A percentile compares a stretch with the other conserved stretches of the same genome.
Conservation (phyloP, 176 grass and related monocot genomes). For the Eleusine indica region DNA sequence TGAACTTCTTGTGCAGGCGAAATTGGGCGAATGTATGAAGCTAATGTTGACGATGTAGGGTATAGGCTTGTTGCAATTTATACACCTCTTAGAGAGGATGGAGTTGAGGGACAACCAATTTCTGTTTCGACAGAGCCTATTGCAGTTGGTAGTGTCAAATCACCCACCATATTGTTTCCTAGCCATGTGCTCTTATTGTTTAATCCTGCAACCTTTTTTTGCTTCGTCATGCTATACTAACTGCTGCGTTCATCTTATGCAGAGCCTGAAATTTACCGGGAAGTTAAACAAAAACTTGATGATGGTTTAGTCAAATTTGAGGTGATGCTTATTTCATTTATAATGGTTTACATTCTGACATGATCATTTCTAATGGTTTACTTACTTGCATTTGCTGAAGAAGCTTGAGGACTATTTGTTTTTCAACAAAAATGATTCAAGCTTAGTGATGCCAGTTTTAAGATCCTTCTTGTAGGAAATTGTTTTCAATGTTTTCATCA, state of each 20-base stretch:
- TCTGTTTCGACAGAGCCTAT: slow-evolving; percentile 93
- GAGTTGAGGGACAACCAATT: slow-evolving; percentile 83
- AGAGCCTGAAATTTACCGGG: slow-evolving; percentile 87
- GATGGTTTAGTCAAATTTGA: slow-evolving; percentile 92
- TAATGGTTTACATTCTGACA: slow-evolving; percentile 1
- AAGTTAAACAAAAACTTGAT: slow-evolving; percentile 92
- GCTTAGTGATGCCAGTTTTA: background rate
- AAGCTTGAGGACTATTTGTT: slow-evolving; percentile 1
- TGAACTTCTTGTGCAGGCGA: slow-evolving; percentile 62
- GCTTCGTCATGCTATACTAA: slow-evolving; percentile 8
- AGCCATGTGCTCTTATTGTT: slow-evolving; percentile 22
- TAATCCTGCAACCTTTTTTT: background rate
- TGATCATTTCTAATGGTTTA: slow-evolving; percentile 10
- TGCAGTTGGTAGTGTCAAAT: slow-evolving; percentile 77
- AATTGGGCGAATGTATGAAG: slow-evolving; percentile 86
- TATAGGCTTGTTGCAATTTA: slow-evolving; percentile 96
- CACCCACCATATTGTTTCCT: slow-evolving; percentile 14
- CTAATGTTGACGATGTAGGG: slow-evolving; percentile 95
- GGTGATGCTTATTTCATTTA: slow-evolving; percentile 48
- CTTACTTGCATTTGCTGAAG: background rate
- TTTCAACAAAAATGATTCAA: slow-evolving; percentile 18
- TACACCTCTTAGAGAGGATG: slow-evolving; percentile 92
- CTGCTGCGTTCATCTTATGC: slow-evolving; percentile 42
- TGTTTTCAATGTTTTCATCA: slow-evolving; percentile 1
- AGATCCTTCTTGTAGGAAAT: background rate